phyloP scores from a whole-genome alignment of 371 early-diverging fungal genomes.

The Blakeslea trispora region DNA sequence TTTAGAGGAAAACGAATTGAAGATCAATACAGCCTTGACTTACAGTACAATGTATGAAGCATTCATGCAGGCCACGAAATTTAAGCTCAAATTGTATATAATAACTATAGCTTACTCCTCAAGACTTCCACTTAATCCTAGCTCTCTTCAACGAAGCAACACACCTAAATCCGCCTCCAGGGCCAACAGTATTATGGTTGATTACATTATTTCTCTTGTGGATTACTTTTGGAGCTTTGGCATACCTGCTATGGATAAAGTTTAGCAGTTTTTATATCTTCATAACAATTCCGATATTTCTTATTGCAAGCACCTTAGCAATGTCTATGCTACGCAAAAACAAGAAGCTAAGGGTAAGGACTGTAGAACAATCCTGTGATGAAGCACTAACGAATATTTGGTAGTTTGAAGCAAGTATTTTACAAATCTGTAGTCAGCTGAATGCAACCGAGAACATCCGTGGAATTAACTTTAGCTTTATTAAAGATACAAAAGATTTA shows the following conservation, averaged over 20 bases:
- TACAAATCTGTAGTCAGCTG: slow-evolving; percentile 40
- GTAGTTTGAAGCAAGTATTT: slow-evolving; percentile 45
- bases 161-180: slow-evolving; percentile 29
- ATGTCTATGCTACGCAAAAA: slow-evolving; percentile 28
- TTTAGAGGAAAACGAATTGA: slow-evolving; percentile 35
- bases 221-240: slow-evolving; percentile 20
- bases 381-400: too few relatives aligned
- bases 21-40: slow-evolving; percentile 50
- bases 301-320: slow-evolving; percentile 23
- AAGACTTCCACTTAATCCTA: slow-evolving; percentile 37
- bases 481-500: slow-evolving; percentile 28
- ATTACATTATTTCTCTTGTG: slow-evolving; percentile 23
- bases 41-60: slow-evolving; percentile 39
- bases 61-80: neutral
- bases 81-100: neutral
- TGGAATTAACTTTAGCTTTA: slow-evolving; percentile 46
- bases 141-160: slow-evolving; percentile 37
- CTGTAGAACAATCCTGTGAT: too few relatives aligned
- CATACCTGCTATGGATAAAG: slow-evolving; percentile 28
- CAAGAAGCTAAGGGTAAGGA: slow-evolving; percentile 29
- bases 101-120: slow-evolving; percentile 27
- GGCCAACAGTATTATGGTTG: slow-evolving; percentile 28
- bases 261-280: slow-evolving; percentile 14
- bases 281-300: slow-evolving; percentile 25
- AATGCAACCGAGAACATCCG: slow-evolving; percentile 55